A percentile compares a stretch with the other conserved stretches of the same genome.
Evolutionary conservation across 768 basidiomycete genomes (phyloP).

Genomic region (Collybiopsis confluens): DNA sequence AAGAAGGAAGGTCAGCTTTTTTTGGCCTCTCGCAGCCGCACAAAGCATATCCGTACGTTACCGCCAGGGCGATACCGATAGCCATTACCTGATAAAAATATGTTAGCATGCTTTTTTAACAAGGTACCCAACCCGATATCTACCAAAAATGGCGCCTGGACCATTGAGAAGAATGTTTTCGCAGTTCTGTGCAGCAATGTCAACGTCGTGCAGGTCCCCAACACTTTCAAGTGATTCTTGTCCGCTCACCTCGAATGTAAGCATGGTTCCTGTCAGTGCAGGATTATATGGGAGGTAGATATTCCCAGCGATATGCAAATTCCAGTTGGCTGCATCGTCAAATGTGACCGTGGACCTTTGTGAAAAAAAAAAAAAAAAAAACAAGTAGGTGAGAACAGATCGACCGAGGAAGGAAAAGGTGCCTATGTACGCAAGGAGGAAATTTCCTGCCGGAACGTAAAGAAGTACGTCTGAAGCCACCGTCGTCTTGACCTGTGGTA

Average conservation of each 20-base stretch:
- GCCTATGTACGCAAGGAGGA: conserved; percentile 9
- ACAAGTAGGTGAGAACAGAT: neutral
- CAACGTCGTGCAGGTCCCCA: too few species aligned
- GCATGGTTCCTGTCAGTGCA: conserved; percentile 19
- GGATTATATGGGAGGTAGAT: conserved; percentile 18
- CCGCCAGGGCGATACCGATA: conserved; percentile 19
- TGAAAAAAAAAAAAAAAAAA: too few species aligned
- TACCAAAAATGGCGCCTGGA: conserved; percentile 17
- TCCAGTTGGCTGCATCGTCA: conserved; percentile 18
- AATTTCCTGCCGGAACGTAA: conserved; percentile 20
- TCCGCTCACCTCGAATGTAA: conserved; percentile 17
- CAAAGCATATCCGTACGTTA: conserved; percentile 7
- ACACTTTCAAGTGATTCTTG: neutral
- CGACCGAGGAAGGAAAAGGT: neutral
- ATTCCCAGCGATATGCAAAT: conserved; percentile 18
- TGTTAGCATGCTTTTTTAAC: neutral
- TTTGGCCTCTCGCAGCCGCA: neutral
- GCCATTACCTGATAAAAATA: conserved; percentile 14
- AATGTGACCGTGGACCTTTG: conserved; percentile 14
- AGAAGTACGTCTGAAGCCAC: conserved; percentile 16
- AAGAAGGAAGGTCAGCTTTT: neutral
- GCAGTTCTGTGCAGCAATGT: conserved; percentile 11
- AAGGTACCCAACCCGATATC: too few species aligned
- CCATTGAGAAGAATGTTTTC: conserved; percentile 17
- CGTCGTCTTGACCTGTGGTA: conserved; percentile 12